phyloP scores from a whole-genome alignment of 768 basidiomycete genomes.

The Mycena leptocephala region DNA sequence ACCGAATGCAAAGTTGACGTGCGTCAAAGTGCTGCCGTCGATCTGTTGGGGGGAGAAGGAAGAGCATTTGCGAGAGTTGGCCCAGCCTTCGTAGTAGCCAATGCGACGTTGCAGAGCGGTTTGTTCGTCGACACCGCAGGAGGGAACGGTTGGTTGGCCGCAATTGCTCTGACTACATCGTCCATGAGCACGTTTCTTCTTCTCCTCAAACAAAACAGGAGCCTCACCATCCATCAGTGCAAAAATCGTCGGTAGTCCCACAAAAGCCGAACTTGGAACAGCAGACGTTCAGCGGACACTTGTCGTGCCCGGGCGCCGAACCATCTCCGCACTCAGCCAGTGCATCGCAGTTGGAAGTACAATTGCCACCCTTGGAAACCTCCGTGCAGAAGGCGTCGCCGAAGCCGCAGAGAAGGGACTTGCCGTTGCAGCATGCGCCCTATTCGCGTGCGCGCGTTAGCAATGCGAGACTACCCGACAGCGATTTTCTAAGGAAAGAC shows the following conservation, averaged over 20 bases:
- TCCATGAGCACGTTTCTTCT: too few species aligned
- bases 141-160: too few species aligned
- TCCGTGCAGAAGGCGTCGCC: background rate
- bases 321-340: background rate
- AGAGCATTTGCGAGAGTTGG: background rate
- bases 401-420: background rate
- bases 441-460: constrained; percentile 3
- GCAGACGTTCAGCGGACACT: constrained; percentile 12
- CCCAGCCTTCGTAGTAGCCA: constrained; percentile 16
- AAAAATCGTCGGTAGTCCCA: background rate
- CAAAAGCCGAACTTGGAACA: background rate
- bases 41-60: background rate
- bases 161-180: too few species aligned
- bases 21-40: background rate
- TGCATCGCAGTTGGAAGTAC: constrained; percentile 10
- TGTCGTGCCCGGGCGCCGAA: background rate
- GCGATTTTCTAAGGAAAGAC: constrained; percentile 1
- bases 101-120: background rate
- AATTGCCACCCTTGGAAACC: too few species aligned
- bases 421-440: constrained; percentile 13
- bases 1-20: constrained; percentile 12
- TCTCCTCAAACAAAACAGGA: constrained; percentile 3
- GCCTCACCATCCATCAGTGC: background rate
- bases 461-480: background rate
- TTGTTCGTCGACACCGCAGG: background rate